Evolutionary conservation across 495 filamentous ascomycete genomes (phyloP), one percentile per base, ranked within the genome.

Genomic region (Articulospora tetracladia): DNA sequence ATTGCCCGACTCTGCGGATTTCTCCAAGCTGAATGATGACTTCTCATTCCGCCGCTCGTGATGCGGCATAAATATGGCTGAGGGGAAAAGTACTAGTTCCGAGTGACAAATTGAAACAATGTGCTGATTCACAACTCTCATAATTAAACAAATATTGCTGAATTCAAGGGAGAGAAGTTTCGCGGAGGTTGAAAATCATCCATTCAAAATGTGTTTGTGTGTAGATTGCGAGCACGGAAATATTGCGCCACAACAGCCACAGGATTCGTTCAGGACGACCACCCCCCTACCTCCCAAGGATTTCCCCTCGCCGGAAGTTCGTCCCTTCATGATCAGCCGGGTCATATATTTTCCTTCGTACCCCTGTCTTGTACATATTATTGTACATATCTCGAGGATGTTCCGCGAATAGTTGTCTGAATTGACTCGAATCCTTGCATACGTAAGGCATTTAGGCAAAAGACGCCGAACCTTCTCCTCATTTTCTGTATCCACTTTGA

Each of bases 1-100:
- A 0, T 50, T 68, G 8, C 59, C 59, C 2, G 66, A 68, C 46
- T 59, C 62, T 4, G 52, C 41, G 17, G 59, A 65, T 24, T 68
- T 65, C 41, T 56, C 41, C 22, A 60, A 54, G 49, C 46, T 65
- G 20, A 68, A 65, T 46, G 66, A 68, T 55, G 26, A 61, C 28
- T 68, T 68, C 28, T n/a, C 58, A 2, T 68, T 68, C 25, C 20
- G 66, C 17, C 52, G 30, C 25, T 57, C 57, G n/a, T n/a, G n/a
- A n/a, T n/a, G n/a, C n/a, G 25, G 20, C 58, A 3, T 50, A 27
- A 50, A 47, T 7, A 6, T 47, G 30, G 4, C 30, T 4, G 30
- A 32, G 13, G 13, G 13, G 30, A 13, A 32, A 13, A 32, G 4
- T 6, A 32, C n/a, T n/a, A n/a, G n/a, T n/a, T n/a, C n/a, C n/a